These are phyloP conservation scores for Sporothrix phasma DNA, from an alignment of 2,329 filamentous ascomycete genomes.

Conservation along the genomic window DNA sequence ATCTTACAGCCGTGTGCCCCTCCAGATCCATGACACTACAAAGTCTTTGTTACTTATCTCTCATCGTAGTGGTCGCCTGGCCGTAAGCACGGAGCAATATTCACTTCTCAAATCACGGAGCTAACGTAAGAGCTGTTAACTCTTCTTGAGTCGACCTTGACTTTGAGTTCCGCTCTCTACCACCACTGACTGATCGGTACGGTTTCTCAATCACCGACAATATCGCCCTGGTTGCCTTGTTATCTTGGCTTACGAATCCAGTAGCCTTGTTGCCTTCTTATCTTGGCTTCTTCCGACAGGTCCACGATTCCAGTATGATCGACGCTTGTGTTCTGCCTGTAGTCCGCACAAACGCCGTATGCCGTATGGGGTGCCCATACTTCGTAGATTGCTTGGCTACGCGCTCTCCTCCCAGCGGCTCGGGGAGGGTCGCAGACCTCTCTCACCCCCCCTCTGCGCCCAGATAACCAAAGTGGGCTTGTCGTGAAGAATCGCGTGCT, in stretches of 20 bases:
- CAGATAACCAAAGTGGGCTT: background rate
- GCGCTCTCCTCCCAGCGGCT: background rate
- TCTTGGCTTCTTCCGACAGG: background rate
- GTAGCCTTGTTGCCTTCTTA: background rate
- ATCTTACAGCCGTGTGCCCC: background rate
- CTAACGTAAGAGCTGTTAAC: too few species aligned
- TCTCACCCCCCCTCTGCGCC: background rate
- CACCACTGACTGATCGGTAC: too few species aligned
- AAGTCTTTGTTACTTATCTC: background rate
- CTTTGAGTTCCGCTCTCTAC: too few species aligned
- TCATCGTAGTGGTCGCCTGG: background rate
- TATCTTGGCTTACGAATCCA: too few species aligned
- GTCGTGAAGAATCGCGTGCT: constrained; percentile 11
- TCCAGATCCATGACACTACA: background rate
- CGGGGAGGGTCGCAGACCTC: background rate
- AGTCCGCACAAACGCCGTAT: too few species aligned
- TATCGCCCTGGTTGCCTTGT: too few species aligned
- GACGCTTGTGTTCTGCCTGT: background rate
- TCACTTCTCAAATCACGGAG: too few species aligned
- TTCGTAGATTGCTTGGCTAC: too few species aligned
- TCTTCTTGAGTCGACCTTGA: too few species aligned
- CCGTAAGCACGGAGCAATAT: constrained; percentile 9
- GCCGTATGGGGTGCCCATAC: too few species aligned
- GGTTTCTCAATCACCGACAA: background rate
- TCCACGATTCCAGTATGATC: background rate